Conservation (phyloP, 345 rosid species). For the Melastoma malabathricum region DNA sequence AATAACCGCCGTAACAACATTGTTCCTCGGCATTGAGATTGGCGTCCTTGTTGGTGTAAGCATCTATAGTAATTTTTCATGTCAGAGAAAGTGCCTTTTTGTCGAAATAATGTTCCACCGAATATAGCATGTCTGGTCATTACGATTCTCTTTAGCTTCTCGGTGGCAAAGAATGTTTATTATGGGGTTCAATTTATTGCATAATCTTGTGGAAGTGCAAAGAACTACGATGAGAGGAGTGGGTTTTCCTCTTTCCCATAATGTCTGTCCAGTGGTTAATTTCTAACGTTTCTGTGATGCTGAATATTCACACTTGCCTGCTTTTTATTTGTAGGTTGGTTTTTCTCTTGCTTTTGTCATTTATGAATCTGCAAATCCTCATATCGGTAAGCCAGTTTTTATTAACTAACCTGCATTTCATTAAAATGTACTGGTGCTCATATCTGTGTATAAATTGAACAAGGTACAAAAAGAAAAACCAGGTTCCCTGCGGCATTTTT, state of each 20-base stretch:
- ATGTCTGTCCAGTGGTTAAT: background rate
- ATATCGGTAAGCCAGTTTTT: conserved; percentile 56
- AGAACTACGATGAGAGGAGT: too few species aligned
- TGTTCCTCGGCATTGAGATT: conserved; percentile 93
- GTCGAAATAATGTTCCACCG: too few species aligned
- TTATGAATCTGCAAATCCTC: conserved; percentile 99
- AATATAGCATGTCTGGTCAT: too few species aligned
- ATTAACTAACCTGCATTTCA: background rate
- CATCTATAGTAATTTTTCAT: conserved; percentile 2
- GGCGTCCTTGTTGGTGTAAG: conserved; percentile 98
- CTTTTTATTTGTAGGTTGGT: conserved; percentile 54
- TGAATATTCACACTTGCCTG: background rate
- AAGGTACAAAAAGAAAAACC: too few species aligned
- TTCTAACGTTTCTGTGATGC: background rate
- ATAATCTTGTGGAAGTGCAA: too few species aligned
- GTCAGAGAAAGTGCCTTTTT: background rate
- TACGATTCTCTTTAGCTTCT: too few species aligned
- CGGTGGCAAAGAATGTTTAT: too few species aligned
- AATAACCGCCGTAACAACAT: conserved; percentile 59
- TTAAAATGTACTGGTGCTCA: background rate
- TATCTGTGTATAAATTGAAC: background rate
- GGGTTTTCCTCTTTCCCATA: too few species aligned
- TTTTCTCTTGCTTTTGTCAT: conserved; percentile 94
- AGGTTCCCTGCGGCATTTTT: too few species aligned
- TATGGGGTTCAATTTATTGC: too few species aligned